A percentile compares a stretch with the other conserved stretches of the same genome.
Conservation (phyloP, 2,329 filamentous ascomycete species). For the Hirsutella rhossiliensis region DNA sequence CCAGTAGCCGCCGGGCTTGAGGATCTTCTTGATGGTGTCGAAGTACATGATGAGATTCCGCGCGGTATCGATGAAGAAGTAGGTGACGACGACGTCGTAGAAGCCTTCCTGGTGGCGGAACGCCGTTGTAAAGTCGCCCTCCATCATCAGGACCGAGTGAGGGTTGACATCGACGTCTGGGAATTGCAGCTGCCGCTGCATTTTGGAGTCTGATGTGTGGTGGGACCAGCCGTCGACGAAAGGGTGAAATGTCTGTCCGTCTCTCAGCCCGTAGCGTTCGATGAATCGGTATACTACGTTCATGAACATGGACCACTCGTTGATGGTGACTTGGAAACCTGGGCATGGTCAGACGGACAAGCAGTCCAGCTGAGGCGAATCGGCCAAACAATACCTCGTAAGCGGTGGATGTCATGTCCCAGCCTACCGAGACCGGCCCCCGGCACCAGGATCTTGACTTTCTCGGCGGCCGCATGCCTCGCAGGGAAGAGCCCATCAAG, state of each 20-base stretch:
- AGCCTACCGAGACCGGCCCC: conserved; percentile 41
- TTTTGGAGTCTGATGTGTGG: conserved; percentile 33
- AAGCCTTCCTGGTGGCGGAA: conserved; percentile 14
- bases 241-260: conserved; percentile 28
- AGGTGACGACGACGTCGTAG: conserved; percentile 39
- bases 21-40: conserved; percentile 35
- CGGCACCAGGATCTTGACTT: conserved; percentile 32
- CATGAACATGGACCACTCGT: conserved; percentile 48
- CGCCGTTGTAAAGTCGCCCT: conserved; percentile 42
- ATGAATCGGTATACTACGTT: conserved; percentile 40
- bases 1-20: conserved; percentile 38
- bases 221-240: conserved; percentile 47
- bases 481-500: conserved; percentile 20
- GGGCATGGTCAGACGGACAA: background rate
- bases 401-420: conserved; percentile 34
- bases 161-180: conserved; percentile 27
- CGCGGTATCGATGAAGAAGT: conserved; percentile 51
- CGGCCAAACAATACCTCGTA: conserved; percentile 19
- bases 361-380: background rate
- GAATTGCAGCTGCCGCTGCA: conserved; percentile 31
- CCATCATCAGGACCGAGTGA: conserved; percentile 31
- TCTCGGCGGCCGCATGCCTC: background rate
- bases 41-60: conserved; percentile 42
- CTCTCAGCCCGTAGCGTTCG: conserved; percentile 14
- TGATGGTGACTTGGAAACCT: conserved; percentile 40